A percentile compares a stretch with the other conserved stretches of the same genome.
These are phyloP conservation scores for Oryza brachyantha DNA, from an alignment of 176 grass and related monocot species.

Conservation along the genomic window DNA sequence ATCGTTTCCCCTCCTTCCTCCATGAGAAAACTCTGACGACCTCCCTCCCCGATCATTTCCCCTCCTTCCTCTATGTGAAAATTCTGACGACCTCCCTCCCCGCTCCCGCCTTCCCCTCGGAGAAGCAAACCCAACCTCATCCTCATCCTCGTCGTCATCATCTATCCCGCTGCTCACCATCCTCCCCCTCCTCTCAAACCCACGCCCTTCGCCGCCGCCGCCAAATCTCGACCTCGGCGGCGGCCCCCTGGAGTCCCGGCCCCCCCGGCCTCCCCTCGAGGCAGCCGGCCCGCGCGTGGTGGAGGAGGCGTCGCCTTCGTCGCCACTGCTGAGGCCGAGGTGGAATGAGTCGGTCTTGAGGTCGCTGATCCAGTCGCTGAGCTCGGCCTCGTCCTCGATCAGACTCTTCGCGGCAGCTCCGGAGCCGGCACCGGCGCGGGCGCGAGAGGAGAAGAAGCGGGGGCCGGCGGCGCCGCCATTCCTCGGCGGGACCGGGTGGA, in stretches of 20 bases:
- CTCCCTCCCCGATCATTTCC: conserved; percentile 26
- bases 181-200: conserved; percentile 39
- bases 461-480: conserved; percentile 28
- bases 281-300: conserved; percentile 11
- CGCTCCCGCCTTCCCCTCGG: conserved; percentile 36
- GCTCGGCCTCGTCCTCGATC: conserved; percentile 78
- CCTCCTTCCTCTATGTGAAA: conserved; percentile 36
- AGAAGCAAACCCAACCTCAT: conserved; percentile 44
- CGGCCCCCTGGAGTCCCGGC: conserved; percentile 40
- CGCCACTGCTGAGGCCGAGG: conserved; percentile 58
- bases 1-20: conserved; percentile 26
- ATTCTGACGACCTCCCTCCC: conserved; percentile 26
- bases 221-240: conserved; percentile 42
- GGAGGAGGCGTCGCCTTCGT: conserved; percentile 42
- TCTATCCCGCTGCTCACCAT: conserved; percentile 22
- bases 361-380: conserved; percentile 80
- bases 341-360: conserved; percentile 63
- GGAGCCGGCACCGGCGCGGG: not conserved
- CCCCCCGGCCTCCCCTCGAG: conserved; percentile 40
- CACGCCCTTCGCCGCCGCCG: conserved; percentile 33
- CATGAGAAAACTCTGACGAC: conserved; percentile 24
- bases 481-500: not conserved
- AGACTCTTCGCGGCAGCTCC: conserved; percentile 56
- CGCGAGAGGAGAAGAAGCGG: conserved; percentile 54
- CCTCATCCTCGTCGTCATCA: conserved; percentile 35